A percentile compares a stretch with the other conserved stretches of the same genome.
Conservation (phyloP, 352 stramenopile species). For the Poterioochromonas sp. region DNA sequence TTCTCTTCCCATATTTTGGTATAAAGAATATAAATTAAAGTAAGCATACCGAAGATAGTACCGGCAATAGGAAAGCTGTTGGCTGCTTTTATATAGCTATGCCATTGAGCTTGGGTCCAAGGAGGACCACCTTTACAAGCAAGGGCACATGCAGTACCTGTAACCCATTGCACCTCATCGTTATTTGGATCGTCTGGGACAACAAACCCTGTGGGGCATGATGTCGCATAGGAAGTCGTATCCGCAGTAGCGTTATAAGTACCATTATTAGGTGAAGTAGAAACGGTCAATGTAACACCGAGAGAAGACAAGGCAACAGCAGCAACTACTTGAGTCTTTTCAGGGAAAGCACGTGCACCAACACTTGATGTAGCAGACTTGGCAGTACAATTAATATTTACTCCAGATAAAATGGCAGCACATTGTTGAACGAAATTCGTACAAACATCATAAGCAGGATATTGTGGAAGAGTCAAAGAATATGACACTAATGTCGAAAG, state of each 20-base stretch:
- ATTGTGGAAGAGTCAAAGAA: background rate
- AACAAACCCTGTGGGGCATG: background rate
- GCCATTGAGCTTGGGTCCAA: background rate
- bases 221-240: background rate
- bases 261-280: background rate
- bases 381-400: background rate
- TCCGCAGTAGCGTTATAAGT: background rate
- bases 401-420: background rate
- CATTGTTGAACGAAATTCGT: background rate
- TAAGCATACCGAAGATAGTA: background rate
- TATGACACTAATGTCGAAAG: background rate
- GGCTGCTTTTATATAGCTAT: background rate
- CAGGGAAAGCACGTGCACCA: background rate
- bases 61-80: background rate
- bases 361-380: background rate
- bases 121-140: background rate
- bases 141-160: background rate
- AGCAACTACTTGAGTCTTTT: too few relatives aligned
- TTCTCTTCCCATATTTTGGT: background rate
- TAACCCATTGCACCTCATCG: background rate
- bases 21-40: background rate
- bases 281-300: background rate
- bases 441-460: background rate
- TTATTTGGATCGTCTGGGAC: background rate
- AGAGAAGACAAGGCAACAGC: background rate